Base-by-base conservation (phyloP, 1,139 yeast species). In the Geotrichum candidum region DNA sequence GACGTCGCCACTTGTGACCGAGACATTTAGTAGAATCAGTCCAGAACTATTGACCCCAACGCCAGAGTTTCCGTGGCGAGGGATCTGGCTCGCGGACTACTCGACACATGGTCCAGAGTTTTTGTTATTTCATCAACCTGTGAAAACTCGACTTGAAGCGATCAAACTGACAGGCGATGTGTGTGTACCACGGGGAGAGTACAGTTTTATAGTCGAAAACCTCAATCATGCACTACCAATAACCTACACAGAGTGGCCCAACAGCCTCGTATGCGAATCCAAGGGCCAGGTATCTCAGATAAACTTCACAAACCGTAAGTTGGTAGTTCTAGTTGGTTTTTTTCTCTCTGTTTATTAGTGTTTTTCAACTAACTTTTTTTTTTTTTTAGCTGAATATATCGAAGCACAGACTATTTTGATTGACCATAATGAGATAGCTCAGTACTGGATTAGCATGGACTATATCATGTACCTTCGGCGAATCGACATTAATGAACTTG, bases 171-270 rank as follows among this genome's bases (percentile, higher is more conserved):
- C 75, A 1, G 69, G 75, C 0, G 72, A 69, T 54, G 67, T 67
- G 6, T 64, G 64, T 51, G 68, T 73, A 3, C 74, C 74, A 11
- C 64, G 75, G 13, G 75, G 74, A 3, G 74, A 72, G 56, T 53
- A 63, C 48, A 60, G 68, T 29, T 72, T 73, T 57, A 58, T 65
- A 41, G 69, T 70, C 15, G 71, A 67, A 13, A 68, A 72, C 58
- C 60, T 69, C 31, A 58, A 58, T 11, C 64, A 65, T 41, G 52
- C 65, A 11, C 60, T 63, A 31, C 66, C 70, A n/a, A 62, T 55
- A 9, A 56, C 64, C 18, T 69, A 68, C 52, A 61, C 64, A 6
- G 69, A 66, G 56, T 69, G 70, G 72, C 68, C 70, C 7, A 64
- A 66, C 13, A 65, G 68, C 5, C 64, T 65, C 4, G 72, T 69